These are phyloP conservation scores for Wilcoxina mikolae DNA, from an alignment of 495 filamentous ascomycete genomes.

Conservation along the genomic window DNA sequence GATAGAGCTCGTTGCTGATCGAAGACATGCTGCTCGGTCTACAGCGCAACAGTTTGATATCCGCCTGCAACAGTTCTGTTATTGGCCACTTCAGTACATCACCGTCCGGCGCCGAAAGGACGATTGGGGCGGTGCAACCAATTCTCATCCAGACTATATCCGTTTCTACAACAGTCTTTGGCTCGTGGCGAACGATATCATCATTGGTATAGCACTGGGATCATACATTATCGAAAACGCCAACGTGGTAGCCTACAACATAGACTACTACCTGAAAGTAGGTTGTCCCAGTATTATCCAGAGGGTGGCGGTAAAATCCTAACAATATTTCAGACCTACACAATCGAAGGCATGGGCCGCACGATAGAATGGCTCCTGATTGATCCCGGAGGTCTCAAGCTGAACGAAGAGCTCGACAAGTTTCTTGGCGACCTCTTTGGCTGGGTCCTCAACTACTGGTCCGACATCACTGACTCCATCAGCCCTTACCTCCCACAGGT, in stretches of 20 bases:
- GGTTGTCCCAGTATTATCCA: neutral
- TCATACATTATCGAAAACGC: constrained; percentile 96
- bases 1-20: neutral
- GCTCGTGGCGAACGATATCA: constrained; percentile 97
- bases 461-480: constrained; percentile 40
- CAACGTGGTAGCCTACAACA: constrained; percentile 65
- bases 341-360: constrained; percentile 71
- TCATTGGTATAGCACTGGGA: constrained; percentile 91
- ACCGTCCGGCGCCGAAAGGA: constrained; percentile 75
- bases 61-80: constrained; percentile 94
- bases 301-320: neutral
- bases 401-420: constrained; percentile 84
- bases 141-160: constrained; percentile 94
- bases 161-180: constrained; percentile 98
- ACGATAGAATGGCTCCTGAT: constrained; percentile 95
- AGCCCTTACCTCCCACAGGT: constrained; percentile 67
- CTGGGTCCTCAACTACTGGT: constrained; percentile 98
- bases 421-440: constrained; percentile 91
- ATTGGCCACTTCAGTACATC: constrained; percentile 94
- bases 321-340: constrained; percentile 40
- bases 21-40: neutral
- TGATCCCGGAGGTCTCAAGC: constrained; percentile 92
- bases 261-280: constrained; percentile 56
- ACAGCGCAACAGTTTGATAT: constrained; percentile 94
- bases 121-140: constrained; percentile 92